A percentile compares a stretch with the other conserved stretches of the same genome.
Evolutionary conservation across 768 basidiomycete species (phyloP).

Genomic region (Lyophyllum atratum): DNA sequence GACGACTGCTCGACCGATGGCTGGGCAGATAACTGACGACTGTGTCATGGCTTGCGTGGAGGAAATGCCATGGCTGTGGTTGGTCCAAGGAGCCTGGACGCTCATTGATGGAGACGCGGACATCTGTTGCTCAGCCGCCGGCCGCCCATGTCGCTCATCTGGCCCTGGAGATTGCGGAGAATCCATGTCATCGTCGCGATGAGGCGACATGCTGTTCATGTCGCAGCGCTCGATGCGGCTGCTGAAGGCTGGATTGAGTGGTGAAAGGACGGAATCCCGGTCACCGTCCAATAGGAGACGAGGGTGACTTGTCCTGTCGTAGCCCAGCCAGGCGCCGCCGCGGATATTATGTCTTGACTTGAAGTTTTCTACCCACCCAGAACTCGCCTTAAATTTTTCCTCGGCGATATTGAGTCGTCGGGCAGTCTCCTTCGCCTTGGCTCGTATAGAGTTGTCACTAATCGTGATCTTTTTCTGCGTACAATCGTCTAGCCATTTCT

Average conservation of each 20-base stretch:
- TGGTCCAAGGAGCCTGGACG: constrained; percentile 18
- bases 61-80: constrained; percentile 16
- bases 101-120: constrained; percentile 19
- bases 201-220: constrained; percentile 17
- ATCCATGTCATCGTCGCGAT: constrained; percentile 26
- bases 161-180: constrained; percentile 37
- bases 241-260: constrained; percentile 41
- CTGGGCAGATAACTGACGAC: constrained; percentile 11
- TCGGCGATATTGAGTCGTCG: constrained; percentile 53
- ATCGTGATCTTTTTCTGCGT: constrained; percentile 47
- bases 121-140: constrained; percentile 6
- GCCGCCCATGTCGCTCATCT: constrained; percentile 8
- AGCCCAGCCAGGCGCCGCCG: constrained; percentile 58
- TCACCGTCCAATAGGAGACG: constrained; percentile 11
- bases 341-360: constrained; percentile 80
- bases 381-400: constrained; percentile 88
- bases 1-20: background rate
- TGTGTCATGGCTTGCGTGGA: constrained; percentile 8
- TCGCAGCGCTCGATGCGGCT: constrained; percentile 28
- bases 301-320: constrained; percentile 23
- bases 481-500: constrained; percentile 60
- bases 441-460: constrained; percentile 64
- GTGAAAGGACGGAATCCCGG: constrained; percentile 28
- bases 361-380: constrained; percentile 92
- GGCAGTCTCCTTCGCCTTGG: constrained; percentile 70